phyloP scores from a whole-genome alignment of 495 filamentous ascomycete genomes.

The Podospora comata region DNA sequence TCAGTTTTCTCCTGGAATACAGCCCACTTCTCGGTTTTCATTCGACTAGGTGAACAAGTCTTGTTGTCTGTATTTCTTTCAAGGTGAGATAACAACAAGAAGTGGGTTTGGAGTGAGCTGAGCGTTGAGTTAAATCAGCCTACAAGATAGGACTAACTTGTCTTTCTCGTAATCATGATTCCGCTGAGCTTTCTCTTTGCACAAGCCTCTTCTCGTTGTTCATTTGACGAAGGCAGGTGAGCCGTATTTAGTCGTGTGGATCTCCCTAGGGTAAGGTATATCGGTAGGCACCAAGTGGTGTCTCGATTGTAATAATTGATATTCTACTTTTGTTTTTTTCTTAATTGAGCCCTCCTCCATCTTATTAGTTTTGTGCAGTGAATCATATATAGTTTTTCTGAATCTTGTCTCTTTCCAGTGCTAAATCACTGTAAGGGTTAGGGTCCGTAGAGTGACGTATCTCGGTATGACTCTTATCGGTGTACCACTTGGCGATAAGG shows the following conservation, averaged over 20 bases:
- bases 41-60: neutral
- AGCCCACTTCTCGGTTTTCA: neutral
- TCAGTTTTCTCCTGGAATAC: neutral
- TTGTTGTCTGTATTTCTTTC: neutral
- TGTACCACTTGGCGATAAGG: constrained; percentile 16
- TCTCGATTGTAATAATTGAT: neutral
- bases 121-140: no score
- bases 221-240: no score
- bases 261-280: no score
- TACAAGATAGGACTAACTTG: no score
- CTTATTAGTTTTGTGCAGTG: neutral
- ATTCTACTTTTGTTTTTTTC: neutral
- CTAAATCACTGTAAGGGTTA: constrained; percentile 16
- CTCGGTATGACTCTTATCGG: constrained; percentile 31
- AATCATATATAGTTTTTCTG: neutral
- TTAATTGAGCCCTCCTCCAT: no score
- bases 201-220: no score
- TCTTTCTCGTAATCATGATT: no score
- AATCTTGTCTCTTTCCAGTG: neutral
- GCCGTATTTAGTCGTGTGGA: no score
- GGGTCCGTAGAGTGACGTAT: constrained; percentile 14
- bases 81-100: neutral
- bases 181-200: no score
- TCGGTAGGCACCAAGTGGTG: neutral
- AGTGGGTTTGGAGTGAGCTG: no score